Percentiles rank a stretch among this genome's conserved stretches.
These are phyloP conservation scores for Jaenimonas drosophilae DNA, from an alignment of 208 protist genomes.

Conservation along the genomic window DNA sequence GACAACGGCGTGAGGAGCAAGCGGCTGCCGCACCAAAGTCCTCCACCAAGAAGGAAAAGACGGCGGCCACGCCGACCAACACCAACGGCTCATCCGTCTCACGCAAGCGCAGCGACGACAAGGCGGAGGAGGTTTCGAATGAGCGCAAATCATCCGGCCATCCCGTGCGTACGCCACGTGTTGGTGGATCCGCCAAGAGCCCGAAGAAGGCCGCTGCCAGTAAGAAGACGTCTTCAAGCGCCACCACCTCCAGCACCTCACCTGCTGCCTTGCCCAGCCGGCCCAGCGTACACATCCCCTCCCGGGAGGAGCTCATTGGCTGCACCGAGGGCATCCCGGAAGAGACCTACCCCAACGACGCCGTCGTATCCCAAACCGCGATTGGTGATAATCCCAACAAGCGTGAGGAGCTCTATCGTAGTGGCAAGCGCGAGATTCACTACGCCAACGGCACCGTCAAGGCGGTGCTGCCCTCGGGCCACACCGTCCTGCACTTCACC, in stretches of 20 bases:
- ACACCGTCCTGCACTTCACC: slow-evolving; percentile 80
- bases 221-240: background rate
- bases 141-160: slow-evolving; percentile 31
- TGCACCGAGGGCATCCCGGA: slow-evolving; percentile 40
- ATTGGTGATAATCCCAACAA: slow-evolving; percentile 83
- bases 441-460: slow-evolving; percentile 91
- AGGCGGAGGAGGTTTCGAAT: background rate
- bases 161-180: slow-evolving; percentile 40
- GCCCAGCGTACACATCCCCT: slow-evolving; percentile 27
- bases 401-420: slow-evolving; percentile 77
- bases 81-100: too few species aligned
- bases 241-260: slow-evolving; percentile 5
- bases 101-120: slow-evolving; percentile 5
- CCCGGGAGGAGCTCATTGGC: slow-evolving; percentile 47
- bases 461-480: slow-evolving; percentile 71
- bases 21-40: background rate
- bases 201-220: slow-evolving; percentile 1
- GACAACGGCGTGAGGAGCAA: slow-evolving; percentile 5
- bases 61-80: too few species aligned
- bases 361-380: slow-evolving; percentile 54
- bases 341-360: slow-evolving; percentile 56
- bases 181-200: slow-evolving; percentile 6
- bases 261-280: slow-evolving; percentile 8
- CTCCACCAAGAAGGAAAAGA: too few species aligned
- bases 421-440: slow-evolving; percentile 85